These are phyloP conservation scores for Lepidium aucheri DNA, from an alignment of 345 rosid genomes.

Conservation along the genomic window DNA sequence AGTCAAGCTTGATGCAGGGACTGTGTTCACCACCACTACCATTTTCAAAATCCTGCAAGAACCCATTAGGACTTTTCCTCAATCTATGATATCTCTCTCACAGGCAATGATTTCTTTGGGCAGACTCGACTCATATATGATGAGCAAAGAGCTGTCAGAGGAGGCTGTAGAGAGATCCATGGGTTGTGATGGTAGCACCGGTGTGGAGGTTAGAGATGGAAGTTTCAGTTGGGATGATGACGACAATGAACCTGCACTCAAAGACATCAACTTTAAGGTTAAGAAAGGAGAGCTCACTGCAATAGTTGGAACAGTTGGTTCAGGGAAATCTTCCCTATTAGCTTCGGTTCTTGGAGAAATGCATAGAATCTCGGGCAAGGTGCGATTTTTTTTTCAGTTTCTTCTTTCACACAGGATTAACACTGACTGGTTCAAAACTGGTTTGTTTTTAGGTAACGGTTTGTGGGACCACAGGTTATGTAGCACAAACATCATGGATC, in stretches of 20 bases:
- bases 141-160: slow-evolving; percentile 57
- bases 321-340: slow-evolving; percentile 88
- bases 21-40: slow-evolving; percentile 82
- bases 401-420: background rate
- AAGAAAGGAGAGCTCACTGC: slow-evolving; percentile 79
- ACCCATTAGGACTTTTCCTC: slow-evolving; percentile 81
- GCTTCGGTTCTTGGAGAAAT: slow-evolving; percentile 90
- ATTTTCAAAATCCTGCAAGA: slow-evolving; percentile 90
- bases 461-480: slow-evolving; percentile 79
- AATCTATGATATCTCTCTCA: slow-evolving; percentile 86
- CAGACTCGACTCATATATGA: slow-evolving; percentile 72
- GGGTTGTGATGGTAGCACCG: slow-evolving; percentile 44
- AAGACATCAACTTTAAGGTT: slow-evolving; percentile 47
- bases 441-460: slow-evolving; percentile 46
- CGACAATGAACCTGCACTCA: slow-evolving; percentile 53
- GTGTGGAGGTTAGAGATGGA: slow-evolving; percentile 66
- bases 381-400: slow-evolving; percentile 6
- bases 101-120: slow-evolving; percentile 86
- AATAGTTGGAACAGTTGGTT: slow-evolving; percentile 89
- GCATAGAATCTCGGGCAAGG: slow-evolving; percentile 79
- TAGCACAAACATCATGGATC: slow-evolving; percentile 96
- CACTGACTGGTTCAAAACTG: background rate
- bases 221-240: slow-evolving; percentile 83
- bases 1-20: slow-evolving; percentile 68
- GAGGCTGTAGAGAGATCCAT: slow-evolving; percentile 54